Percentiles rank a stretch among this genome's conserved stretches.
Conservation (phyloP, 306 rosid species). For the Amphicarpaea edgeworthii region DNA sequence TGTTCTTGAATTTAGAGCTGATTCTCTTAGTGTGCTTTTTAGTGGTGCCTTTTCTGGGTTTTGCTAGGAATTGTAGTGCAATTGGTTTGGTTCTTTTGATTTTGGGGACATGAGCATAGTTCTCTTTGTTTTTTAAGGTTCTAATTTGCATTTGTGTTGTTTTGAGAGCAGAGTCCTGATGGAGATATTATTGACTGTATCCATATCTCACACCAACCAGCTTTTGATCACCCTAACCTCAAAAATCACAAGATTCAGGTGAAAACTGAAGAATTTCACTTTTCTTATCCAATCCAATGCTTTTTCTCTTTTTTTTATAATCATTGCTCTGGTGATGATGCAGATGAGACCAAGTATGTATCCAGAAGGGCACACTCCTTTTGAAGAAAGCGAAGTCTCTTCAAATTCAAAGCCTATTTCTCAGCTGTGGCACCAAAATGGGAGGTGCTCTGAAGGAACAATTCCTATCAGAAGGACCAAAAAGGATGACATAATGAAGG, state of each 20-base stretch:
- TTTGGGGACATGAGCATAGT: constrained; percentile 4
- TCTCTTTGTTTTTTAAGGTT: neutral
- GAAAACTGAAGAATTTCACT: constrained; percentile 26
- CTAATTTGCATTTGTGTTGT: constrained; percentile 41
- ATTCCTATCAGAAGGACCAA: constrained; percentile 63
- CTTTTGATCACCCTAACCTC: constrained; percentile 68
- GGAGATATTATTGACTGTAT: constrained; percentile 72
- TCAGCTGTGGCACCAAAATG: constrained; percentile 62
- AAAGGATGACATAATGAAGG: constrained; percentile 56
- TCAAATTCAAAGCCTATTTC: constrained; percentile 50
- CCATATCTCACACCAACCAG: constrained; percentile 61
- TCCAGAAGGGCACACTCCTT: constrained; percentile 50
- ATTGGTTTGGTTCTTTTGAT: constrained; percentile 6
- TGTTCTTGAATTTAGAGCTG: constrained; percentile 27
- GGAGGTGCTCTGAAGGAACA: constrained; percentile 63
- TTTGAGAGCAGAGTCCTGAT: constrained; percentile 63
- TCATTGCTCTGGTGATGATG: neutral
- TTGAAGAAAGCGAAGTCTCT: constrained; percentile 54
- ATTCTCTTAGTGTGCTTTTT: constrained; percentile 18
- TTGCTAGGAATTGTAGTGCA: constrained; percentile 31
- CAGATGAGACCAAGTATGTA: constrained; percentile 55
- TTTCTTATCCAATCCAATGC: neutral
- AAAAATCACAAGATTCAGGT: constrained; percentile 65
- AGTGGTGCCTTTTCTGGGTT: constrained; percentile 9
- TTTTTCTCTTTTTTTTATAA: neutral